A percentile compares a stretch with the other conserved stretches of the same genome.
These are phyloP conservation scores for Talaromyces funiculosus DNA, from an alignment of 2,329 filamentous ascomycete species.

Conservation along the genomic window DNA sequence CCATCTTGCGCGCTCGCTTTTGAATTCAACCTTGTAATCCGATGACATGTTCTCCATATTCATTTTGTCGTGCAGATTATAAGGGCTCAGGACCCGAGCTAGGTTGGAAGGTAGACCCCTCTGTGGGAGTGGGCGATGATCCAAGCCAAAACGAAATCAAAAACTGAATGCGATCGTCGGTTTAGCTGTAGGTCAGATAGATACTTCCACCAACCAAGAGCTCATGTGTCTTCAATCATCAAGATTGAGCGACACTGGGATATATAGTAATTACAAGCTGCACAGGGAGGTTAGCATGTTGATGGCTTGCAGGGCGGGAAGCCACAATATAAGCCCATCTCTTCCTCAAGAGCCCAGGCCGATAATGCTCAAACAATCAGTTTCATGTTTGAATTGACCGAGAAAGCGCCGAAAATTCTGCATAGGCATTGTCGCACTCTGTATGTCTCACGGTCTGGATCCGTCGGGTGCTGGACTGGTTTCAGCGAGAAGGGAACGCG, in stretches of 20 bases:
- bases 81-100: background rate
- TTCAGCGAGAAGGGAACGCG: background rate
- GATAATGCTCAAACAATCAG: background rate
- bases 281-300: background rate
- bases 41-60: conserved; percentile 21
- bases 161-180: background rate
- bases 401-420: background rate
- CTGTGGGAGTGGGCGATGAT: background rate
- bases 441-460: background rate
- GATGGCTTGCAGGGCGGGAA: background rate
- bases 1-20: conserved; percentile 67
- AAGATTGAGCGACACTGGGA: background rate
- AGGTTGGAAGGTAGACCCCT: background rate
- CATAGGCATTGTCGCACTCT: background rate
- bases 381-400: background rate
- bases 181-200: background rate
- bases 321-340: background rate
- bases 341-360: background rate
- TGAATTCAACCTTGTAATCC: conserved; percentile 13
- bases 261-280: background rate
- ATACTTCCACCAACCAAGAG: background rate
- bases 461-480: background rate
- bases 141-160: background rate
- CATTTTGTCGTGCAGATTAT: conserved; percentile 8
- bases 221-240: background rate